Evolutionary conservation across 495 filamentous ascomycete species (phyloP), one percentile per base, ranked within the genome.

Genomic region (Aspergillus nanangensis): DNA sequence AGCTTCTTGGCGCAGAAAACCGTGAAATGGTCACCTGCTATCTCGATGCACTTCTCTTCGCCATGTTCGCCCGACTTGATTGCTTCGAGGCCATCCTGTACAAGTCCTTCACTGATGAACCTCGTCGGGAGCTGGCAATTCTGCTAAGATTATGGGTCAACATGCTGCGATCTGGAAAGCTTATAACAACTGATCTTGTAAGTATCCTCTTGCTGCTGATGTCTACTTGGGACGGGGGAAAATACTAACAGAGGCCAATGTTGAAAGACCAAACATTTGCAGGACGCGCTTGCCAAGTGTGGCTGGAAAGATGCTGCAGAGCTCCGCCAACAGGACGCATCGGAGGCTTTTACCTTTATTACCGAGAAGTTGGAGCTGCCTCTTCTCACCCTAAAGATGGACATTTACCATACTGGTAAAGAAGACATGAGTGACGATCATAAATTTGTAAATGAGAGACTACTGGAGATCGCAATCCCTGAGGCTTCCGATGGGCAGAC

Each of bases 261-360:
- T 34, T 19, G 8, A 8, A 55, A 95, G 90, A 94, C 88, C 11
- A 74, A 83, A 57, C 78, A 88, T 49, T 71, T 98, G 13, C 91
- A 96, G 63, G 78, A 88, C 15, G 73, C 90, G 2, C 66, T 98
- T 10, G 81, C 86, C n/a, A 82, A 80, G 24, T 96, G 92, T 63
- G 93, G 93, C 18, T 98, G 93, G 93, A 71, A 78, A 57, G 92
- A 95, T 38, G 92, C 91, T 27, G 76, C 76, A 13, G 67, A 76
- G 33, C 56, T 88, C 21, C 74, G 78, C 45, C 93, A 98, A 62
- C 93, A 98, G 57, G 93, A 98, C 65, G 83, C 85, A 2, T 96
- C 93, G 0, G 93, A 98, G 62, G 92, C 91, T 2, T 98, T 96
- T 60, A 86, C 83, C 0, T 96, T 96, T 65, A 88, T 98, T 40